Evolutionary conservation across 257 asterid genomes (phyloP), one percentile per base, ranked within the genome.

Genomic region (Penstemon newberryi): DNA sequence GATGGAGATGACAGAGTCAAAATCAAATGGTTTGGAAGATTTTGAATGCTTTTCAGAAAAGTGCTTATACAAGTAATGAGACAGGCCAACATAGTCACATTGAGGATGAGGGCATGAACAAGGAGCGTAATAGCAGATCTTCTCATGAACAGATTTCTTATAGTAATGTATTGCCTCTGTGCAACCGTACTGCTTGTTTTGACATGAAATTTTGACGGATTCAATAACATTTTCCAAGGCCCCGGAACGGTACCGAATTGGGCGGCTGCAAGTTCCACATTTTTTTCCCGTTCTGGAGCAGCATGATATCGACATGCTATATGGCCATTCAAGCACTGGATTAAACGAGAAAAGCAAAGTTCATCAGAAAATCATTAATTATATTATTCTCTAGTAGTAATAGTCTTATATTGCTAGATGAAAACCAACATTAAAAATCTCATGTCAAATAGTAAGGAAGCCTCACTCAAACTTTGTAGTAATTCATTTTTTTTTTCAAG

Each of bases 221-320:
- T 89, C 91, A 10, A 89, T 66, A 78, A 89, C 84, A 75, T 81
- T 85, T 77, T 89, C 96, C 2, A 84, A 67, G 12, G 86, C 92
- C 56, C 86, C 81, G 78, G 95, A 89, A 54, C 95, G 95, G 65
- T 80, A 77, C 69, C 95, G 95, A n/a, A 81, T 85, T 38, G 88
- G 87, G 77, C 58, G 60, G 78, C 79, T 66, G 80, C 97, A 90
- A 15, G 60, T 77, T 41, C 89, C 81, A 69, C 97, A 86, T 75
- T 66, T 88, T 77, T 83, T 74, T 59, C 58, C 56, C 75, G 80
- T 68, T 72, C 51, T 80, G 65, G 56, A 39, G 77, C 90, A 84
- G 86, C 97, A 88, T 40, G 86, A 65, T 25, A 80, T 67, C 45
- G 66, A 50, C 96, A 88, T 49, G 93, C 86, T 73, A 89, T 59